These are phyloP conservation scores for Papiliotrema nemorosa DNA, from an alignment of 1,284 basidiomycete species.

Conservation along the genomic window DNA sequence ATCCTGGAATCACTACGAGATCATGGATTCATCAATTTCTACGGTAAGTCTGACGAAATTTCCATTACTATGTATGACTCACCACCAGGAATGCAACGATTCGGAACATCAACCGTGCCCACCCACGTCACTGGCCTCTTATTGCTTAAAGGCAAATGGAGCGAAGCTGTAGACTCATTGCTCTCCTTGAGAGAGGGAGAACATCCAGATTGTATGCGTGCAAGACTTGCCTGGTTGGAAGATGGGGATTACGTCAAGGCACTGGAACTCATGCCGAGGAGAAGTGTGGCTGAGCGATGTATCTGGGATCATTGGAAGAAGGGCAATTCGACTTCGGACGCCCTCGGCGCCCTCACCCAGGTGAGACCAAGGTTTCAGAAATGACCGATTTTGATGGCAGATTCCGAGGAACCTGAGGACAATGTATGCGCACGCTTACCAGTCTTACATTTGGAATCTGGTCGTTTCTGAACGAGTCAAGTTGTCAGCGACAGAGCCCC, in stretches of 20 bases:
- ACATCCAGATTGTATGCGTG: conserved; percentile 76
- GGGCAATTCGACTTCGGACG: conserved; percentile 74
- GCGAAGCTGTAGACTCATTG: conserved; percentile 76
- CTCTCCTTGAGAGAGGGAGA: conserved; percentile 79
- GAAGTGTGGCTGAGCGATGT: conserved; percentile 86
- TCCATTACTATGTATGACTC: neutral
- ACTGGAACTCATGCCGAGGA: conserved; percentile 74
- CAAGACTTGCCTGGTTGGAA: conserved; percentile 76
- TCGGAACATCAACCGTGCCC: conserved; percentile 92
- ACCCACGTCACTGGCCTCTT: conserved; percentile 92
- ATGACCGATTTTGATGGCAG: conserved; percentile 49
- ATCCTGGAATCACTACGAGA: conserved; percentile 77
- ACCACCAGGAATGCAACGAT: conserved; percentile 91
- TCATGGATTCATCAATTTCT: conserved; percentile 96
- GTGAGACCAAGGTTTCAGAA: conserved; percentile 50
- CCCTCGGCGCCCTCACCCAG: conserved; percentile 77
- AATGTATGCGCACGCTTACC: conserved; percentile 99
- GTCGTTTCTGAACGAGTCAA: conserved; percentile 88
- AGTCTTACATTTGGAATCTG: conserved; percentile 98
- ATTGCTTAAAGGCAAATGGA: conserved; percentile 84
- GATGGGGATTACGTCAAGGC: conserved; percentile 73
- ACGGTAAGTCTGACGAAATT: conserved; percentile 58
- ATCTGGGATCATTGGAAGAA: conserved; percentile 86
- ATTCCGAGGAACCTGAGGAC: conserved; percentile 90
- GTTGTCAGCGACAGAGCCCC: conserved; percentile 69